Conservation (phyloP, 352 stramenopile species). For the Globisporangium mamillatum region DNA sequence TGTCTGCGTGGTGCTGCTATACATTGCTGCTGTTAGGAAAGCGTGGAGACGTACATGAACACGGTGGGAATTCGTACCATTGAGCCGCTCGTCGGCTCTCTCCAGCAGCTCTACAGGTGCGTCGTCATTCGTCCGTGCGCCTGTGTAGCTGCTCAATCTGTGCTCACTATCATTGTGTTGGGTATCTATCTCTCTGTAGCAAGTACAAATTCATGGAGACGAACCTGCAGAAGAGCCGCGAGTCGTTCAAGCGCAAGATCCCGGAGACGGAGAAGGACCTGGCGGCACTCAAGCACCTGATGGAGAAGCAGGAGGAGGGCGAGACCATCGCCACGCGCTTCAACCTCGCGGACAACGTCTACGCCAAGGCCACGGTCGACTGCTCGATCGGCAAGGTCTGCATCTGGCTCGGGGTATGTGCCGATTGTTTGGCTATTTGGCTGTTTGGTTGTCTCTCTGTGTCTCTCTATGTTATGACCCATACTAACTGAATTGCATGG, state of each 20-base stretch:
- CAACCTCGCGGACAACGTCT: constrained; percentile 94
- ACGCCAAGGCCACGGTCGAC: constrained; percentile 93
- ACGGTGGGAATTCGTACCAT: constrained; percentile 53
- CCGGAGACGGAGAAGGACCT: constrained; percentile 90
- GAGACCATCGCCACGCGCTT: constrained; percentile 90
- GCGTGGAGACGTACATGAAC: constrained; percentile 69
- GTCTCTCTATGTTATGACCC: neutral
- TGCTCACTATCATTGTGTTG: neutral
- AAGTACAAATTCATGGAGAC: constrained; percentile 92
- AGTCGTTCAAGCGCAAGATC: constrained; percentile 88
- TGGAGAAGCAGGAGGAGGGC: constrained; percentile 63
- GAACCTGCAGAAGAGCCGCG: constrained; percentile 80
- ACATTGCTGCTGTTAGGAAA: constrained; percentile 33
- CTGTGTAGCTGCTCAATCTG: neutral
- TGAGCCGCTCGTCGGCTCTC: constrained; percentile 70
- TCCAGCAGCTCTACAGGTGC: constrained; percentile 83
- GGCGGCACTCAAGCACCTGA: constrained; percentile 43
- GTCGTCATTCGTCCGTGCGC: neutral
- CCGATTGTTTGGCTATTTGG: too few relatives aligned
- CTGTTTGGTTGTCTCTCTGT: neutral
- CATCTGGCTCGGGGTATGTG: constrained; percentile 93
- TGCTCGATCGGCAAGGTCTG: constrained; percentile 90
- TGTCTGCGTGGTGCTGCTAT: constrained; percentile 2
- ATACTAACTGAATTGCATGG: neutral
- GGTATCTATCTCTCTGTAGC: constrained; percentile 24